Base-by-base conservation (phyloP, 1,284 basidiomycete species). In the Leccinum subrobustum region DNA sequence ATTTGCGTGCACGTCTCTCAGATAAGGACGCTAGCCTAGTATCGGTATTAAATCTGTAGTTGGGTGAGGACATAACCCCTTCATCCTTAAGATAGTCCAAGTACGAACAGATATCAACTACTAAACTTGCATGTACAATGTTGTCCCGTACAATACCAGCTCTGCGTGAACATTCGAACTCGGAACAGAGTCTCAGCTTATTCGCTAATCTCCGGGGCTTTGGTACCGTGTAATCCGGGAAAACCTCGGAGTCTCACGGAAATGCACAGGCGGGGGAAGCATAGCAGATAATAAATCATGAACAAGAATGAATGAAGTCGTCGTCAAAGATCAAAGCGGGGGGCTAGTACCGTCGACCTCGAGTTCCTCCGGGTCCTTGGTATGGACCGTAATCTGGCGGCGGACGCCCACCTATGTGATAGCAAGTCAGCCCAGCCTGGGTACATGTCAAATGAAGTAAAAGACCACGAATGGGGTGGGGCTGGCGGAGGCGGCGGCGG, bases 361-460 rank as follows among this genome's bases (percentile, higher is more conserved):
- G 68, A 23, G 75, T 70, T 58, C 76, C 69, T 61, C 75, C 73
- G 2, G 87, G 87, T 33, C 87, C 87, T 71, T 85, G 85, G 64
- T 89, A 89, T 23, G 87, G 86, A 16, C 87, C 83, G 64, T 89
- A 89, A 74, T 89, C 87, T 48, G 87, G 87, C 18, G 85, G 84
- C 47, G 86, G 86, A 47, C 86, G 79, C 25, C 83, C 83, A 67
- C 77, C 81, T 79, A 61, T 51, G 50, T 55, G 57, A 51, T 16
- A 47, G 6, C 39, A 14, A 62, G 60, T 74, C 56, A 65, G 64
- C 60, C 60, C 50, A 58, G 53, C 25, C 25, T 27, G 25, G 58
- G 63, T 33, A 60, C 37, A 18, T 23, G 29, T 37, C 29, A 31
- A 51, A 37, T 11, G 20, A 61, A 55, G 57, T n/a, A 56, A 52